These are phyloP conservation scores for Geotrichum armillariae DNA, from an alignment of 1,139 yeast genomes.

Conservation along the genomic window DNA sequence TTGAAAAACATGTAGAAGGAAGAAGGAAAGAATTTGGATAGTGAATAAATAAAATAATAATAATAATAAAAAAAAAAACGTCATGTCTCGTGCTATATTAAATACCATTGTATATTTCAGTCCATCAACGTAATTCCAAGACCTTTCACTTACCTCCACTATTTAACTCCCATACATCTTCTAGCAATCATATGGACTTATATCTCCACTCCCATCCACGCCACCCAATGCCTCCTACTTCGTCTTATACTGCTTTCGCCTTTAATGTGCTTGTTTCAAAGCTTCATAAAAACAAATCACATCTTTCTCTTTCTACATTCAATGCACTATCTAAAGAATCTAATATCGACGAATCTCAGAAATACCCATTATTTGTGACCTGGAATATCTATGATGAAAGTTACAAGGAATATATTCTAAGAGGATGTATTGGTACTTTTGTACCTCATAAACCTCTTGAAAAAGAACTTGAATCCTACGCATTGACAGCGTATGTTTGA, in stretches of 20 bases:
- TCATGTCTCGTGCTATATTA: neutral
- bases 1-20: neutral
- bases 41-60: too few relatives aligned
- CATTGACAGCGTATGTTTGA: conserved; percentile 53
- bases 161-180: neutral
- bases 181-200: neutral
- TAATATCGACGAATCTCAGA: conserved; percentile 12
- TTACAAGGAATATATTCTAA: conserved; percentile 48
- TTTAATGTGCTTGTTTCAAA: conserved; percentile 43
- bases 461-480: conserved; percentile 60
- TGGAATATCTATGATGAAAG: conserved; percentile 58
- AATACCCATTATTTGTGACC: conserved; percentile 74
- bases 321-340: conserved; percentile 20
- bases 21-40: too few relatives aligned
- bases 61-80: too few relatives aligned
- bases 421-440: conserved; percentile 97
- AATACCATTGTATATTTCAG: neutral
- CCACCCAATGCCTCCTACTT: conserved; percentile 10
- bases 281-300: conserved; percentile 31
- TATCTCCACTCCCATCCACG: neutral
- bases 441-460: conserved; percentile 46
- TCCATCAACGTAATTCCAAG: neutral
- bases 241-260: conserved; percentile 43
- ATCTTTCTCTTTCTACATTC: conserved; percentile 8
- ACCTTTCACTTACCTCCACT: neutral